Percentiles rank a stretch among this genome's conserved stretches.
Conservation (phyloP, 148 eudicot genomes). For the Amaranthus hypochondriacus region DNA sequence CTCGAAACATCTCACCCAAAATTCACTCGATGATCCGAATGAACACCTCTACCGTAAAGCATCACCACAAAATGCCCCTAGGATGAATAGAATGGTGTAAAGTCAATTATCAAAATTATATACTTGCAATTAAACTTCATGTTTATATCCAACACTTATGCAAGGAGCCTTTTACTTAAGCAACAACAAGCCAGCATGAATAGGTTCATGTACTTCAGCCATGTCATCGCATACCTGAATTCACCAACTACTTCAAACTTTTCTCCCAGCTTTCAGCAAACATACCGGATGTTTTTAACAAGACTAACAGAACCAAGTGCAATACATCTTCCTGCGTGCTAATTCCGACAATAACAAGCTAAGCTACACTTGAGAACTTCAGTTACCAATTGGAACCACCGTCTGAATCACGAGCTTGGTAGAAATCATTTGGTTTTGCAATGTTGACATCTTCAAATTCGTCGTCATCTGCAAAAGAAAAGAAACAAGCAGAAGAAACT, state of each 20-base stretch:
- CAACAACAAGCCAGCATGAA: background rate
- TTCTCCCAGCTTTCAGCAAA: background rate
- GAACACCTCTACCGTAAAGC: too few relatives aligned
- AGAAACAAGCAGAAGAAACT: conserved; percentile 1
- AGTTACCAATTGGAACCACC: conserved; percentile 46
- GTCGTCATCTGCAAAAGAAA: conserved; percentile 58
- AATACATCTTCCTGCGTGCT: background rate
- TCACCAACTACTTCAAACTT: background rate
- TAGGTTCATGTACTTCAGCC: background rate
- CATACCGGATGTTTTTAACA: background rate
- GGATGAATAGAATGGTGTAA: background rate
- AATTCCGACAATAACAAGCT: background rate
- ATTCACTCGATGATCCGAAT: too few relatives aligned
- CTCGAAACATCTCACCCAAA: too few relatives aligned
- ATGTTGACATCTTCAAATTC: conserved; percentile 87
- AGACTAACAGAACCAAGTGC: background rate
- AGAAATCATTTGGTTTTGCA: conserved; percentile 60
- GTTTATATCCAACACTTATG: background rate
- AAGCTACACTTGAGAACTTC: background rate
- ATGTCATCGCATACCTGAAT: conserved; percentile 6
- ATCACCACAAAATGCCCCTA: too few relatives aligned
- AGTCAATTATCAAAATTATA: background rate
- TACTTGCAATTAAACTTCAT: background rate
- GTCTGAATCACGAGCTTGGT: conserved; percentile 61
- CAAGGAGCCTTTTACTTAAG: background rate